phyloP scores from a whole-genome alignment of 768 basidiomycete genomes.

The Xerocomus potaroensis region DNA sequence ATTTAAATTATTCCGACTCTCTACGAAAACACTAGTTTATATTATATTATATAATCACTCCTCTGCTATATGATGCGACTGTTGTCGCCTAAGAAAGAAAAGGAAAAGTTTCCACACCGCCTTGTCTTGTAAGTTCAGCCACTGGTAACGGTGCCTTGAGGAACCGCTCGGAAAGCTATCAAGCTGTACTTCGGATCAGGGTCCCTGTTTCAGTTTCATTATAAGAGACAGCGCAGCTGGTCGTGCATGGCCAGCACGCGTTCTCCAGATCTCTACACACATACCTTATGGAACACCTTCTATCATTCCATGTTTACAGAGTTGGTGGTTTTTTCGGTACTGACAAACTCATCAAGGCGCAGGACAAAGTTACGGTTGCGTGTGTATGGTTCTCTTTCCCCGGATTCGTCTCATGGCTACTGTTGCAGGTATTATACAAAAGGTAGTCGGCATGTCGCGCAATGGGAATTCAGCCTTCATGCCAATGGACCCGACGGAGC shows the following conservation, averaged over 20 bases:
- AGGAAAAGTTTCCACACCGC: not conserved
- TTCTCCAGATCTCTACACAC: not conserved
- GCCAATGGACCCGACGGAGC: conserved; percentile 7
- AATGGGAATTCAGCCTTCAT: not conserved
- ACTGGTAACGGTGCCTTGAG: too few relatives aligned
- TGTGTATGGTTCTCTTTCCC: conserved; percentile 7
- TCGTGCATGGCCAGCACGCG: too few relatives aligned
- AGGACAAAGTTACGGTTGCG: conserved; percentile 20
- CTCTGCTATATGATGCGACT: not conserved
- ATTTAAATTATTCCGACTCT: conserved; percentile 29
- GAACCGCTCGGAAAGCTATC: not conserved
- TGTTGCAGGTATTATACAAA: conserved; percentile 23
- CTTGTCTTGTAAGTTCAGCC: too few relatives aligned
- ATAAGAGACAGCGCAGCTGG: not conserved
- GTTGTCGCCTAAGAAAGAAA: not conserved
- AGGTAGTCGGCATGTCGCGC: conserved; percentile 9
- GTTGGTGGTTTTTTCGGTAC: conserved; percentile 23
- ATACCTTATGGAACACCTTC: conserved; percentile 5
- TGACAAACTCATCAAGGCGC: conserved; percentile 22
- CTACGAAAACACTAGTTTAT: conserved; percentile 13
- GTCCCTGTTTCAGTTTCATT: not conserved
- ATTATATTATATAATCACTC: conserved; percentile 17
- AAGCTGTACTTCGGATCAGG: not conserved
- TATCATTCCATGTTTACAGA: conserved; percentile 26
- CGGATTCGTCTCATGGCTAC: not conserved